Evolutionary conservation across 1,139 yeast species (phyloP), one percentile per base, ranked within the genome.

Genomic region (Taiozyma sp.): DNA sequence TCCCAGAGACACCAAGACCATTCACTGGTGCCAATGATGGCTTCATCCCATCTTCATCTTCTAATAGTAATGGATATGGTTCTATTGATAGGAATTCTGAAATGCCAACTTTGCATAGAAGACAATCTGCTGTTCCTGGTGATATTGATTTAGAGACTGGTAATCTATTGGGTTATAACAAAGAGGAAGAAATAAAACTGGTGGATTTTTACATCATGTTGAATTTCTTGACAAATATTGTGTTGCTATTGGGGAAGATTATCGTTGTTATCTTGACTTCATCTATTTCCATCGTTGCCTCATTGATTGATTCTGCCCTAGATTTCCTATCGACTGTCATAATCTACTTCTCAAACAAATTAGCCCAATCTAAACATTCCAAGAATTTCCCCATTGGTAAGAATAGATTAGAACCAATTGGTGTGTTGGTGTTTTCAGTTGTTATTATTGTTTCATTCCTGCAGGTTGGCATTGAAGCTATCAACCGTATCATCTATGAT

Each of bases 281-380:
- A 61, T 87, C 95, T 10, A 78, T 87, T 58, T 85, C 95, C 5
- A 81, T 87, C 48, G 73, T 87, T 48, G 96, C 96, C 0, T 86
- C 95, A 1, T 75, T 87, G 57, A 85, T 87, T 42, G 95, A 87
- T 68, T 85, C 93, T 2, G 72, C 83, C 0, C 74, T 87, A 56
- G 96, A 87, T 64, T 83, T 87, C 52, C 68, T 87, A 52, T 86
- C 93, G 7, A 87, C 95, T 0, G 73, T 85, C 54, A 87, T 87
- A 57, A 87, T 87, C 45, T 87, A 76, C 70, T 66, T 80, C 42
- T 81, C 89, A 49, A 83, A 85, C 56, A 69, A 76, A 54, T 71
- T 87, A 44, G 79, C 87, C 1, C 73, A 74, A 41, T 72, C 76
- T 34, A 71, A 73, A 48, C 72, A 72, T 8, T 70, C 72, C 45